These are phyloP conservation scores for Oenanthe sinensis DNA, from an alignment of 129 eudicot species.

Conservation along the genomic window DNA sequence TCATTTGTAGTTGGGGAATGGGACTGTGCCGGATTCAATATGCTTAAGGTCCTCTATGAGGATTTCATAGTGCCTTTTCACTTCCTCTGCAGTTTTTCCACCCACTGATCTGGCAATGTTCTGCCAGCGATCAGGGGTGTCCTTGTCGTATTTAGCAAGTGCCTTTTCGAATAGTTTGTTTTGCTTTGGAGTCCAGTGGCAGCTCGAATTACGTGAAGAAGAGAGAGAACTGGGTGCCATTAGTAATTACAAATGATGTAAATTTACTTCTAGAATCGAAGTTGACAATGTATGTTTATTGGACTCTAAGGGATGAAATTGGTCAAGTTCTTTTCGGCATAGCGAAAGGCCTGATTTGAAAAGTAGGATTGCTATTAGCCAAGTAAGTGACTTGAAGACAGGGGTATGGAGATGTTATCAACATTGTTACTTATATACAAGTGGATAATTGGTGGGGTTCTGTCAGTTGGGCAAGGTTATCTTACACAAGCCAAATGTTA, in stretches of 20 bases:
- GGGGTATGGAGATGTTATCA: constrained; percentile 29
- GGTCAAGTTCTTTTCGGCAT: not conserved
- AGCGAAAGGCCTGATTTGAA: not conserved
- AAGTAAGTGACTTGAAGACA: constrained; percentile 28
- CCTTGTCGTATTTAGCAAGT: constrained; percentile 49
- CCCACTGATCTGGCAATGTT: constrained; percentile 58
- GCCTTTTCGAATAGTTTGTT: constrained; percentile 72
- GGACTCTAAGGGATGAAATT: not conserved
- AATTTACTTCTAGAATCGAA: not conserved
- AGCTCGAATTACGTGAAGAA: constrained; percentile 40
- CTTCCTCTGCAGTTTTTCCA: constrained; percentile 70
- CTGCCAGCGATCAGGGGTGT: constrained; percentile 72
- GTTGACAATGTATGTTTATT: not conserved
- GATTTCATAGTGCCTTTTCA: constrained; percentile 59
- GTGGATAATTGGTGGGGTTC: constrained; percentile 28
- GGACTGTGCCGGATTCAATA: constrained; percentile 58
- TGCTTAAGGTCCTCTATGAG: constrained; percentile 55
- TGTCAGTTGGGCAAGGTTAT: constrained; percentile 34
- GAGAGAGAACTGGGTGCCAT: constrained; percentile 56
- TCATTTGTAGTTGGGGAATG: constrained; percentile 44
- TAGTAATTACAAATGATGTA: not conserved
- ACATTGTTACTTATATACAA: constrained; percentile 40
- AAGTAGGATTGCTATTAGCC: constrained; percentile 1
- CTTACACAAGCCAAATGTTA: constrained; percentile 23
- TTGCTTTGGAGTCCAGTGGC: constrained; percentile 57